Evolutionary conservation across 495 filamentous ascomycete species (phyloP).

Genomic region (Aspergillus baeticus): DNA sequence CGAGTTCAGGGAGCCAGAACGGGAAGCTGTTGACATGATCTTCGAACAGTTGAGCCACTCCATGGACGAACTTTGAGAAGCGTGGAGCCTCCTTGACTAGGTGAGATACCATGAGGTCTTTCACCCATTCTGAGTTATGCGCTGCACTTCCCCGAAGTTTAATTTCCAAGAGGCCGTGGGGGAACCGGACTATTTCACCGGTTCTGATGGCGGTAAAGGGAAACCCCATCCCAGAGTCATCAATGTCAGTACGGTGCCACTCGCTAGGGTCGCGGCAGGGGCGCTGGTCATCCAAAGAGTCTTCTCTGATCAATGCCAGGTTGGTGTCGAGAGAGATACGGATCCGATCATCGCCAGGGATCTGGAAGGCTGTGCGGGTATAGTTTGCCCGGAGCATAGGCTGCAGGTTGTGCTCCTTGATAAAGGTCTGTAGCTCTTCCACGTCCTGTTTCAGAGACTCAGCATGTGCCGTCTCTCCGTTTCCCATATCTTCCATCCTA

Average conservation of each 20-base stretch:
- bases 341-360: constrained; percentile 87
- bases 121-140: constrained; percentile 80
- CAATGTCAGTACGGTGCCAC: constrained; percentile 92
- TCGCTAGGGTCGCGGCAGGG: constrained; percentile 83
- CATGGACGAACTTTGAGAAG: constrained; percentile 97
- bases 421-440: constrained; percentile 74
- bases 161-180: constrained; percentile 88
- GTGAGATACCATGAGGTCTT: constrained; percentile 88
- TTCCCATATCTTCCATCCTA: constrained; percentile 71
- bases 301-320: constrained; percentile 89
- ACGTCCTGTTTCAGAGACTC: constrained; percentile 65
- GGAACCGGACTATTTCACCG: constrained; percentile 90
- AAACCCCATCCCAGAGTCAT: constrained; percentile 75
- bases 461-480: constrained; percentile 59
- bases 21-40: constrained; percentile 94
- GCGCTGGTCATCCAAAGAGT: constrained; percentile 75
- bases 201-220: constrained; percentile 82
- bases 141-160: constrained; percentile 71
- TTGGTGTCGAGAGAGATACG: constrained; percentile 91
- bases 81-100: constrained; percentile 83
- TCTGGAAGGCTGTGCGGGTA: constrained; percentile 92
- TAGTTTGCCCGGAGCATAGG: constrained; percentile 92
- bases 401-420: constrained; percentile 73
- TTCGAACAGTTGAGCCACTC: constrained; percentile 86
- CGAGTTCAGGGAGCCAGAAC: constrained; percentile 90